Conservation (phyloP, 1,139 yeast genomes). For the Torulaspora pretoriensis region DNA sequence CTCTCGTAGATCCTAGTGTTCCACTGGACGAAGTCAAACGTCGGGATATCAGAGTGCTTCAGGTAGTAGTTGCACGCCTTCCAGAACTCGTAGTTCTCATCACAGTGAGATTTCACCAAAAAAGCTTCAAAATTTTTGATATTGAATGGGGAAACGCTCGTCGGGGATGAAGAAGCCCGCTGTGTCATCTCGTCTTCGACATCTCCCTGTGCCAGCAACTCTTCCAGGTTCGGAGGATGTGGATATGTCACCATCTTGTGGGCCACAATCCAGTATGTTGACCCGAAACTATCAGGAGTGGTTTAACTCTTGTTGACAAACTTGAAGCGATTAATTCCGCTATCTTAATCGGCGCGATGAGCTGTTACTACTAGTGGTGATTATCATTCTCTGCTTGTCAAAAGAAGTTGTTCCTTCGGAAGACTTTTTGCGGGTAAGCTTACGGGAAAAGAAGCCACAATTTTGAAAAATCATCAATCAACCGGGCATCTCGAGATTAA, state of each 20-base stretch:
- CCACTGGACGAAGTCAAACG: constrained; percentile 22
- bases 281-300: background rate
- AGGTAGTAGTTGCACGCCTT: constrained; percentile 13
- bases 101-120: constrained; percentile 30
- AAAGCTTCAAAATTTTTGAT: constrained; percentile 26
- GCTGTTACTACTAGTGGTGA: background rate
- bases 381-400: background rate
- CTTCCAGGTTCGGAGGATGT: constrained; percentile 6
- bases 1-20: constrained; percentile 22
- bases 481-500: constrained; percentile 1
- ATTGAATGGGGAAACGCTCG: constrained; percentile 16
- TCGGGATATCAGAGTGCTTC: constrained; percentile 11
- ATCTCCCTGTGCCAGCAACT: constrained; percentile 6
- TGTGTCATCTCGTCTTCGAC: constrained; percentile 5
- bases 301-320: background rate
- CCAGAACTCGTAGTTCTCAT: constrained; percentile 33
- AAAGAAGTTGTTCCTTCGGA: background rate
- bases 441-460: constrained; percentile 6
- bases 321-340: background rate
- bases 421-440: constrained; percentile 1
- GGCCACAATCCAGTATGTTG: background rate
- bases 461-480: constrained; percentile 5
- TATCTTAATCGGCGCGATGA: background rate
- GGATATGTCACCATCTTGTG: constrained; percentile 1
- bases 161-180: constrained; percentile 1